A percentile compares a stretch with the other conserved stretches of the same genome.
phyloP scores from a whole-genome alignment of 257 asterid species.

The Solanum phureja region DNA sequence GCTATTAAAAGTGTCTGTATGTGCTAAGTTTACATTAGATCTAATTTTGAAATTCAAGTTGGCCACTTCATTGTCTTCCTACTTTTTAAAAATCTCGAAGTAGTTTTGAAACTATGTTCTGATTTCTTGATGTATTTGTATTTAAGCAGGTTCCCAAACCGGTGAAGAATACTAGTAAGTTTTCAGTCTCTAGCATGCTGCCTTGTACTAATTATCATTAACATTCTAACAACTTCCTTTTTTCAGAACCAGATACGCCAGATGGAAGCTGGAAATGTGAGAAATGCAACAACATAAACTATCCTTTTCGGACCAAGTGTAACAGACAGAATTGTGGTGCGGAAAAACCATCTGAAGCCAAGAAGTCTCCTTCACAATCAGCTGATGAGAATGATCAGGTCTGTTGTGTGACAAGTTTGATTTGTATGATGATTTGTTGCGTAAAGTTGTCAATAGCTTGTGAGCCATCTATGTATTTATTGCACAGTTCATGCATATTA shows the following conservation, averaged over 20 bases:
- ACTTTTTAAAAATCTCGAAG: background rate
- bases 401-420: slow-evolving; percentile 36
- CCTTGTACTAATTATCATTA: slow-evolving; percentile 1
- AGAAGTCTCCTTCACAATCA: slow-evolving; percentile 40
- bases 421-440: slow-evolving; percentile 15
- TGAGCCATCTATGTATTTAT: slow-evolving; percentile 14
- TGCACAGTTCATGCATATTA: slow-evolving; percentile 11
- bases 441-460: slow-evolving; percentile 1
- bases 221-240: background rate
- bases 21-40: background rate
- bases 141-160: slow-evolving; percentile 48
- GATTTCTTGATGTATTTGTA: background rate
- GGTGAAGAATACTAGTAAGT: slow-evolving; percentile 66
- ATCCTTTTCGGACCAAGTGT: slow-evolving; percentile 88
- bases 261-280: slow-evolving; percentile 98
- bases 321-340: slow-evolving; percentile 94
- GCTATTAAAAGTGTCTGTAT: background rate
- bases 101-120: background rate
- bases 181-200: background rate
- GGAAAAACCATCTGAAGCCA: slow-evolving; percentile 63
- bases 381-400: slow-evolving; percentile 72
- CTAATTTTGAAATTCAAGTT: background rate
- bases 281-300: slow-evolving; percentile 81
- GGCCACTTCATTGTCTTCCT: background rate
- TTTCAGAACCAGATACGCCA: slow-evolving; percentile 66